These are phyloP conservation scores for Gynandropsis gynandra DNA, from an alignment of 345 rosid genomes.

Conservation along the genomic window DNA sequence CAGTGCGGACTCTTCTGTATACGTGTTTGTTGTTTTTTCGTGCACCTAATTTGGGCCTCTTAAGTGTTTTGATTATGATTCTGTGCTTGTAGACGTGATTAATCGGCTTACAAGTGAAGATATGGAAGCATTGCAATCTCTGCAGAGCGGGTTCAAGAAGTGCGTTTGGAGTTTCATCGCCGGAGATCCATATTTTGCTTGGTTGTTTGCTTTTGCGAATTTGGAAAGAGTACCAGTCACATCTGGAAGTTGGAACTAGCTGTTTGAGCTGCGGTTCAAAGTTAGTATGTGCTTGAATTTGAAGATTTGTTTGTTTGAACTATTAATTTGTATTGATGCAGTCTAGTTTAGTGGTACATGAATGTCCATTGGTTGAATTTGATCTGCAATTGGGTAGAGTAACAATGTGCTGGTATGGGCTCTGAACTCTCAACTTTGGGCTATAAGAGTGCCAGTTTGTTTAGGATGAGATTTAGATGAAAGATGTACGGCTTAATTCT, in stretches of 20 bases:
- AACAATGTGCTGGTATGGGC: no score
- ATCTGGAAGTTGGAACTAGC: no score
- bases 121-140: conserved; percentile 55
- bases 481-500: no score
- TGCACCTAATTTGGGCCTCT: no score
- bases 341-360: not conserved
- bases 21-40: conserved; percentile 18
- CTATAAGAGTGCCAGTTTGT: no score
- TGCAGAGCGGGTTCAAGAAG: conserved; percentile 61
- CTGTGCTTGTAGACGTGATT: conserved; percentile 37
- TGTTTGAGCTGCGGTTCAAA: not conserved
- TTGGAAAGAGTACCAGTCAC: conserved; percentile 2
- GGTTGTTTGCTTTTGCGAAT: not conserved
- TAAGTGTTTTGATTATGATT: conserved; percentile 12
- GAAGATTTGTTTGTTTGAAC: not conserved
- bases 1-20: not conserved
- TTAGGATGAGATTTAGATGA: no score
- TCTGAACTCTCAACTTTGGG: no score
- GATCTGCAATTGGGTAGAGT: no score
- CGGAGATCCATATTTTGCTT: conserved; percentile 15
- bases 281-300: conserved; percentile 5
- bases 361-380: no score
- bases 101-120: conserved; percentile 53
- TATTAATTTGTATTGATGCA: no score
- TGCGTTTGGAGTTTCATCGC: conserved; percentile 59